These are phyloP conservation scores for Monoraphidium neglectum DNA, from an alignment of 139 green algal species.

Conservation along the genomic window DNA sequence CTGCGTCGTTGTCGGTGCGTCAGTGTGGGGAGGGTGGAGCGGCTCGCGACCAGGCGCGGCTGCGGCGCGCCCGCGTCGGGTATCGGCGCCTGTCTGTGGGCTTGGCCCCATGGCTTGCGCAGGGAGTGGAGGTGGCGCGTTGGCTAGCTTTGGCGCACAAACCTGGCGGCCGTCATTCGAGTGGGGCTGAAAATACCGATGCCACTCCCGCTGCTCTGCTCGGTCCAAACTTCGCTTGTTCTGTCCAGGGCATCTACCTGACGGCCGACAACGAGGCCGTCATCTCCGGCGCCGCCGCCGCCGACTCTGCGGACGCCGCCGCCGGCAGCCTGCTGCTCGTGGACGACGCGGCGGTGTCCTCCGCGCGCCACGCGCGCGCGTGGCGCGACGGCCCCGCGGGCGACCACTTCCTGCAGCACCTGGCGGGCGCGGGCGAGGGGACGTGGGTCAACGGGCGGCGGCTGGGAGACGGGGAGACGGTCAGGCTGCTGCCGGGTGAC, in stretches of 20 bases:
- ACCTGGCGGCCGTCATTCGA: too few relatives aligned
- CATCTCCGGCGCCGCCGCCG: background rate
- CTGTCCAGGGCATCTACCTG: conserved; percentile 31
- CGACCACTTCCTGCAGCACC: conserved; percentile 54
- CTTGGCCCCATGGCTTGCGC: too few relatives aligned
- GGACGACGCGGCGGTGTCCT: conserved; percentile 23
- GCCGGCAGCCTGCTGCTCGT: conserved; percentile 31
- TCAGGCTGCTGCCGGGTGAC: conserved; percentile 56
- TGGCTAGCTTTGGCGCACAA: too few relatives aligned
- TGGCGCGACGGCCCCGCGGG: background rate
- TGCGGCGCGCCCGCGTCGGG: too few relatives aligned
- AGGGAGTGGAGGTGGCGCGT: too few relatives aligned
- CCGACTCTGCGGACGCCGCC: background rate
- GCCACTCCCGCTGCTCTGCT: too few relatives aligned
- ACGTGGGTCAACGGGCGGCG: conserved; percentile 74
- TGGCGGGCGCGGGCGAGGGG: conserved; percentile 38
- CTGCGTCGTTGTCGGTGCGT: background rate
- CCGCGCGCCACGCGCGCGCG: conserved; percentile 32
- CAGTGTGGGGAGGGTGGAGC: conserved; percentile 25
- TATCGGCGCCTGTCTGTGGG: too few relatives aligned
- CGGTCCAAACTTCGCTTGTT: too few relatives aligned
- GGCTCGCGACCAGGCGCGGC: too few relatives aligned
- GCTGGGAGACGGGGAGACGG: conserved; percentile 18
- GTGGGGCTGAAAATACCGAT: too few relatives aligned
- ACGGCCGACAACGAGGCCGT: background rate